A percentile compares a stretch with the other conserved stretches of the same genome.
These are phyloP conservation scores for Colletotrichum siamense DNA, from an alignment of 2,329 filamentous ascomycete species.

Conservation along the genomic window DNA sequence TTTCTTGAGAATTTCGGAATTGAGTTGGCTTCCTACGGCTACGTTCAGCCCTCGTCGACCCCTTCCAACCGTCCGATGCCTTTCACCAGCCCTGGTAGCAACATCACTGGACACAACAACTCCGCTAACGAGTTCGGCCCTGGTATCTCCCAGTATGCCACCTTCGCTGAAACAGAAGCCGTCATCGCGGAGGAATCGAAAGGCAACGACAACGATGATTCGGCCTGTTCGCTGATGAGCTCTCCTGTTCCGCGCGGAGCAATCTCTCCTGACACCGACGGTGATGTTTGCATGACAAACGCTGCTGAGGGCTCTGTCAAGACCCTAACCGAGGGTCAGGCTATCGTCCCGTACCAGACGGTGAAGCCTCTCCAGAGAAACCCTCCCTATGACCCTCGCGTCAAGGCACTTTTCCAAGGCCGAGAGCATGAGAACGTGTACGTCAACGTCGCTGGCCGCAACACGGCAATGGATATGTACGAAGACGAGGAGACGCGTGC, in stretches of 20 bases:
- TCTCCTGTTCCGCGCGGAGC: background rate
- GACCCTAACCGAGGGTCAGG: background rate
- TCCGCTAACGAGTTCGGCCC: background rate
- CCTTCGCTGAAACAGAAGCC: background rate
- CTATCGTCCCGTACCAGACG: constrained; percentile 1
- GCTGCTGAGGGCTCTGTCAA: background rate
- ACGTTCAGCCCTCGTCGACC: background rate
- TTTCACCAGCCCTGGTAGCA: background rate
- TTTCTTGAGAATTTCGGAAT: background rate
- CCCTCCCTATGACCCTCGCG: constrained; percentile 21
- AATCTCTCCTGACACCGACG: background rate
- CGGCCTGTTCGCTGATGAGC: background rate
- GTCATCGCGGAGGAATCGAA: background rate
- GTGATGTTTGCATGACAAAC: background rate
- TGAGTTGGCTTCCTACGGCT: background rate
- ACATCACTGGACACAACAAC: background rate
- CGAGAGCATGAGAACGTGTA: constrained; percentile 22
- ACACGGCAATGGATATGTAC: constrained; percentile 33
- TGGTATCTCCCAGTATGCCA: background rate
- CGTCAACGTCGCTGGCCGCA: constrained; percentile 24
- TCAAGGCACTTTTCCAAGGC: constrained; percentile 25
- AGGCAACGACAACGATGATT: background rate
- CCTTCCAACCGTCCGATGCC: background rate
- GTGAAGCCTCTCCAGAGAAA: constrained; percentile 22
- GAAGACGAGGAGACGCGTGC: background rate